phyloP scores from a whole-genome alignment of 305 asterid genomes.

The Rubia balearica region DNA sequence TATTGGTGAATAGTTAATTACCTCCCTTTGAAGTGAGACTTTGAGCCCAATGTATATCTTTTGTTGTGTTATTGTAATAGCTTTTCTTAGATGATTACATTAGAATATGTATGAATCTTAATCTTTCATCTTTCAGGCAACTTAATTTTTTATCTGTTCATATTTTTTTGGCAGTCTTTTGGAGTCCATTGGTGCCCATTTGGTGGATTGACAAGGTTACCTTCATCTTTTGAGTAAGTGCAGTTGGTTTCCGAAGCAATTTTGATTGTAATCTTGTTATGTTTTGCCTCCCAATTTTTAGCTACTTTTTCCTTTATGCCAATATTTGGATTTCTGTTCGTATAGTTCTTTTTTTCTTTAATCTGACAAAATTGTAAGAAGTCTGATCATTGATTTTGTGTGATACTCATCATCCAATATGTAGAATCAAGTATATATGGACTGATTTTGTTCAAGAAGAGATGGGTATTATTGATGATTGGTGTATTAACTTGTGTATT shows the following conservation, averaged over 20 bases:
- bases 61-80: not conserved
- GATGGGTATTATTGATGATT: not conserved
- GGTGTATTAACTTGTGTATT: not conserved
- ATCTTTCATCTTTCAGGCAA: not conserved
- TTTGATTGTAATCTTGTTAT: not conserved
- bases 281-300: not conserved
- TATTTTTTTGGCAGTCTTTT: constrained; percentile 44
- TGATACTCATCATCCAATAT: not conserved
- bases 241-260: not conserved
- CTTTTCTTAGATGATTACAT: not conserved
- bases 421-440: not conserved
- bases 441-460: not conserved
- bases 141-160: not conserved
- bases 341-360: not conserved
- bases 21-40: not conserved
- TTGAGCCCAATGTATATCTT: not conserved
- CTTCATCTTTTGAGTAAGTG: constrained; percentile 68
- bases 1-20: not conserved
- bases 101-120: not conserved
- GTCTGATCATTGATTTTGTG: not conserved
- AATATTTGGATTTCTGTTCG: not conserved
- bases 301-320: not conserved
- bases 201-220: constrained; percentile 54
- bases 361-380: not conserved
- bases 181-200: constrained; percentile 83